Evolutionary conservation across 1,284 basidiomycete species (phyloP).

Genomic region (Violaceomyces palustris): DNA sequence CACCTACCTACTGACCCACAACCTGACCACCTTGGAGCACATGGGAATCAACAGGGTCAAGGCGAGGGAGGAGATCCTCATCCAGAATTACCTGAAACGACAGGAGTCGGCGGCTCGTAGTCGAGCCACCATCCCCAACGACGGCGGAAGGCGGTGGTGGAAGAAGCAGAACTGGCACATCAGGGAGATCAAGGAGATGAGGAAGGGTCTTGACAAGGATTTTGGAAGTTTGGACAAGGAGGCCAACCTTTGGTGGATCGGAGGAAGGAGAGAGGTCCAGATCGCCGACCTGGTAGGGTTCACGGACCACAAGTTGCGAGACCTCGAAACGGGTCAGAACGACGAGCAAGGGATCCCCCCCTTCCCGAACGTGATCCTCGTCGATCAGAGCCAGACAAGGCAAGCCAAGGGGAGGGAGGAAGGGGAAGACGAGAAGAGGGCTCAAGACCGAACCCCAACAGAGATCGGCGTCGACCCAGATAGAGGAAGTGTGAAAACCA

Average conservation of each 20-base stretch:
- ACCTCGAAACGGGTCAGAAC: not conserved
- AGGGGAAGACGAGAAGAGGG: constrained; percentile 1
- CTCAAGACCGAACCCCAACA: constrained; percentile 10
- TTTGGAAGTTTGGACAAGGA: constrained; percentile 71
- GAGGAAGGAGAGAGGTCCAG: constrained; percentile 8
- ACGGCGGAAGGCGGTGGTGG: not conserved
- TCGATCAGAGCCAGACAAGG: not conserved
- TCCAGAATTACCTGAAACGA: too few relatives aligned
- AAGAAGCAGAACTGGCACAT: not conserved
- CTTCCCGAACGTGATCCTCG: not conserved
- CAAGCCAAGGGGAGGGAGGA: not conserved
- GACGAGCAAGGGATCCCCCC: not conserved
- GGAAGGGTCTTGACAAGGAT: constrained; percentile 64
- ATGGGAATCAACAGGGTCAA: constrained; percentile 60
- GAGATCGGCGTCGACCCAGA: constrained; percentile 2
- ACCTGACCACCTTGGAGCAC: constrained; percentile 75
- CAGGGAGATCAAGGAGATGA: constrained; percentile 14
- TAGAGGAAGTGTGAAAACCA: constrained; percentile 7
- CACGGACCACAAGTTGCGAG: not conserved
- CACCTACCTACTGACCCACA: constrained; percentile 61
- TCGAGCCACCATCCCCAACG: constrained; percentile 1
- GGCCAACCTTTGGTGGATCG: constrained; percentile 81
- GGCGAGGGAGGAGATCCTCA: constrained; percentile 61
- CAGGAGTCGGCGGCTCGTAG: constrained; percentile 25
- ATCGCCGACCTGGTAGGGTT: not conserved